phyloP scores from a whole-genome alignment of 495 filamentous ascomycete species.

The Annulohypoxylon maeteangense region DNA sequence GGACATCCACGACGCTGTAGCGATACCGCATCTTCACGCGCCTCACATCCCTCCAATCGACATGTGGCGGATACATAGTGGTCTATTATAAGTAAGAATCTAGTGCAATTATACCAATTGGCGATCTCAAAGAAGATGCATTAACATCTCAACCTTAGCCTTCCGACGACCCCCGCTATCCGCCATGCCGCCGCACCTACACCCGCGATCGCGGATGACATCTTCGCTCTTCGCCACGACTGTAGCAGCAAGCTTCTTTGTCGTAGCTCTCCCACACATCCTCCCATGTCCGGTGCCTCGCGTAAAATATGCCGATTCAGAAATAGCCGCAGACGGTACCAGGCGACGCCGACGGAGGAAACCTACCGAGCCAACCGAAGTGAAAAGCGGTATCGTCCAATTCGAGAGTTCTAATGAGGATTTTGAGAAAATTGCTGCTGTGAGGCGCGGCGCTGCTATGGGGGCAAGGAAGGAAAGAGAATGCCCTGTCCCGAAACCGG shows the following conservation, averaged over 20 bases:
- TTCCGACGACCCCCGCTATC: constrained; percentile 4
- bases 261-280: constrained; percentile 91
- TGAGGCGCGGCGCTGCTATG: constrained; percentile 30
- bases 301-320: constrained; percentile 75
- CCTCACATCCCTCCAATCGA: constrained; percentile 17
- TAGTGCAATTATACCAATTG: neutral
- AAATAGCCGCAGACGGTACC: constrained; percentile 63
- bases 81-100: constrained; percentile 24
- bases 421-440: constrained; percentile 22
- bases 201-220: constrained; percentile 90
- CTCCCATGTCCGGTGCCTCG: constrained; percentile 91
- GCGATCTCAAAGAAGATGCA: neutral
- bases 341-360: constrained; percentile 54
- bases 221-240: constrained; percentile 94
- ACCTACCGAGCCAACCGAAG: constrained; percentile 43
- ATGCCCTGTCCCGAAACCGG: constrained; percentile 88
- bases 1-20: neutral
- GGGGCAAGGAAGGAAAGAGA: constrained; percentile 57
- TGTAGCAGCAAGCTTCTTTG: constrained; percentile 87
- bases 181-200: constrained; percentile 88
- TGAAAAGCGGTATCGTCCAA: constrained; percentile 53
- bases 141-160: constrained; percentile 26
- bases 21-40: neutral
- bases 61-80: constrained; percentile 28
- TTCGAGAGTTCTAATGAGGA: constrained; percentile 38